Base-by-base conservation (phyloP, 1,139 yeast species). In the Candida sojae region DNA sequence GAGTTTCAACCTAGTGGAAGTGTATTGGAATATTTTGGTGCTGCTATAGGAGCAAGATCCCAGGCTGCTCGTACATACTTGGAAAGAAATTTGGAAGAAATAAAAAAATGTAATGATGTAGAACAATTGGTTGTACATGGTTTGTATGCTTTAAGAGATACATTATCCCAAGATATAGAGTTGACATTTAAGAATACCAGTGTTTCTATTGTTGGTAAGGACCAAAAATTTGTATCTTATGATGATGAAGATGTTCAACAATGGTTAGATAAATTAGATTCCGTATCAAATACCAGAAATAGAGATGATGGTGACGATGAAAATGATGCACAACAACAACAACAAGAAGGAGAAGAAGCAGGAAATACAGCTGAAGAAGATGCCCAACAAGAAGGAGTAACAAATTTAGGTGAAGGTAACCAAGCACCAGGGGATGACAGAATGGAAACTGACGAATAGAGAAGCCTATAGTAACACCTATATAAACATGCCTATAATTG, bases 1-100 rank as follows among this genome's bases (percentile, higher is more conserved):
- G 99, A 95, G 73, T 95, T 93, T 70, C 92, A 89, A 64, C 99
- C 99, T 21, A 86, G 96, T 9, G 99, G 99, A 4, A 86, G 95
- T 30, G 96, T 88, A 25, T 77, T 91, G 62, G 98, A 93, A 67
- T 88, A 92, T 64, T 82, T 78, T 57, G 99, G 97, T 37, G 87
- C 97, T 9, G 96, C 99, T 39, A 91, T 93, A 63, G 99, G 99
- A 44, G 99, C 99, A 12, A 82, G 99, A 64, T 91, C 98, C 2
- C 99, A 93, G 71, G 98, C 98, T 43, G 97, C 97, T 12, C 82
- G 96, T 71, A 93, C 99, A 2, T 93, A 91, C 61, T 74, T 95
- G 64, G 99, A 93, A 68, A 84, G 97, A 64, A 85, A 86, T 53
- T 78, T 85, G 63, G 91, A 88, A 33, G 73, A 76, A 38, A 88